Base-by-base conservation (phyloP, 2,329 filamentous ascomycete species). In the Aspergillaceae sp. region DNA sequence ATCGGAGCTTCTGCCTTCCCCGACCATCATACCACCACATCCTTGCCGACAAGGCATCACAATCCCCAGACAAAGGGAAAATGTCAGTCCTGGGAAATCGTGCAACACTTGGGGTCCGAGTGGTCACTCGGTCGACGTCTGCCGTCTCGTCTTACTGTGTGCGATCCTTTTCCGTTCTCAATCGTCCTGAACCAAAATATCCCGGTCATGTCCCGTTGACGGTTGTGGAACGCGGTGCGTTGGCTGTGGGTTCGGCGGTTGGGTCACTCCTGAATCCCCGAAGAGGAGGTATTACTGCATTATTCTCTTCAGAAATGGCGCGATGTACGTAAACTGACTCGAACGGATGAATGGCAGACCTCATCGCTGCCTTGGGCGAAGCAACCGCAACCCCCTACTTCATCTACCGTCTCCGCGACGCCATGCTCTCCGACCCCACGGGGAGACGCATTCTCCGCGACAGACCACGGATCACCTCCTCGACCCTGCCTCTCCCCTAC, bases 341-440 rank as follows among this genome's bases (percentile, higher is more conserved):
- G 26, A 8, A 3, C 19, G 9, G 7, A 26, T 8, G 7, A 8
- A 8, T 8, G 6, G 8, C 59, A 87, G 92, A 98, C 72, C 82
- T 98, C 55, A 94, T 98, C 57, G 92, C 92, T 32, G 80, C 88
- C 32, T 80, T 94, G n/a, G 91, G 90, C 62, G 92, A 98, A 74
- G 83, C 90, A 29, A 97, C 92, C 3, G 88, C 90, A 26, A 88
- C 90, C 7, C 92, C 92, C 8, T 95, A 89, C 76, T 96, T 97
- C 73, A 90, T 96, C 68, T 81, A 87, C 69, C 86, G 87, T 47
- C 86, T 98, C 19, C 89, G 88, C 54, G 80, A 91, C 63, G 87
- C 85, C 52, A 98, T 98, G 92, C 86, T 98, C 45, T 73, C 80
- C 29, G 75, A 83, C 53, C 76, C 87, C 1, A 94, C 87, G 0